These are phyloP conservation scores for Brassica carinata DNA, from an alignment of 345 rosid species.

Conservation along the genomic window DNA sequence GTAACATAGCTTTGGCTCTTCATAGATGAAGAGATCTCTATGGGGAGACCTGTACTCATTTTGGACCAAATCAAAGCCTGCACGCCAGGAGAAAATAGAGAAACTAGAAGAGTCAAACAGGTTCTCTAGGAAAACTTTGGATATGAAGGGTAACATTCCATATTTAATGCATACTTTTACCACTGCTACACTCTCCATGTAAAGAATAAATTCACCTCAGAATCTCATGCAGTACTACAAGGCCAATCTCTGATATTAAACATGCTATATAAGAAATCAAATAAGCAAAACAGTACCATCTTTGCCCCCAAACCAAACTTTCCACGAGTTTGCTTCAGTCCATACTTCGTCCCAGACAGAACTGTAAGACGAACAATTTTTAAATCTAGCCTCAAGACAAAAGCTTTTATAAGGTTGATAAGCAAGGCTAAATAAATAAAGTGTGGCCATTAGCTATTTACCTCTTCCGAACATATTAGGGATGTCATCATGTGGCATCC, in stretches of 20 bases:
- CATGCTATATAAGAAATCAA: neutral
- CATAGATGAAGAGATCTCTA: conserved; percentile 93
- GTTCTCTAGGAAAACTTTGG: neutral
- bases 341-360: conserved; percentile 95
- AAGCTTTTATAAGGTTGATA: conserved; percentile 16
- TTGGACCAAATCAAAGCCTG: conserved; percentile 99
- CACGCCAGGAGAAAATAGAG: conserved; percentile 24
- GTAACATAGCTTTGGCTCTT: conserved; percentile 70
- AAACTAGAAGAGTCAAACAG: conserved; percentile 22
- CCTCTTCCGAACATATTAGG: conserved; percentile 99
- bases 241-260: conserved; percentile 11
- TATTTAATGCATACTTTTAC: neutral
- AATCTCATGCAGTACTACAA: conserved; percentile 9
- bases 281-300: conserved; percentile 57
- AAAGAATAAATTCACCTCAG: neutral
- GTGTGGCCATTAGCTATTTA: conserved; percentile 30
- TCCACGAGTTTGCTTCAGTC: conserved; percentile 97
- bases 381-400: conserved; percentile 1
- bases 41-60: conserved; percentile 98
- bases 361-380: conserved; percentile 52
- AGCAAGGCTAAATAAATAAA: conserved; percentile 16
- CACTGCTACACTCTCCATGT: neutral
- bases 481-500: conserved; percentile 99
- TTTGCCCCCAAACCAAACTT: conserved; percentile 99
- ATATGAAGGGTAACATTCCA: neutral